A percentile compares a stretch with the other conserved stretches of the same genome.
These are phyloP conservation scores for Hypoxylon sp. DNA, from an alignment of 2,329 filamentous ascomycete species.

Conservation along the genomic window DNA sequence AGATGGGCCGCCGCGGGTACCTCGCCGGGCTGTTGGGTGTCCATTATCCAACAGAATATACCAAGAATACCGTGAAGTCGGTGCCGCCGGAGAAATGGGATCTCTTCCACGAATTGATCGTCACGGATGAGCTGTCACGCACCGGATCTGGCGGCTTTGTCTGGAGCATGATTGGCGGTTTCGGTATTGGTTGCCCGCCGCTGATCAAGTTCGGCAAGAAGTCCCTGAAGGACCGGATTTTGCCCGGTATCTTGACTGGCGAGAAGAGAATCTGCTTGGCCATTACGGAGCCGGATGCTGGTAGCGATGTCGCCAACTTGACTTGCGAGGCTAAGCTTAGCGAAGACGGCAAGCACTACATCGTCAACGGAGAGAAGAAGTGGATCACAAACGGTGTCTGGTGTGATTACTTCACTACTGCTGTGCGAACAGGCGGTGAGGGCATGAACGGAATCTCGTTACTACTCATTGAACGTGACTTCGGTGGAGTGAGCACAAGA, in stretches of 20 bases:
- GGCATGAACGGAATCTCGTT: constrained; percentile 96
- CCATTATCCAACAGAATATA: constrained; percentile 83
- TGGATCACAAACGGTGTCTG: constrained; percentile 99
- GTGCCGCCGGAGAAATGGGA: constrained; percentile 94
- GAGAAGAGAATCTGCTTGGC: constrained; percentile 98
- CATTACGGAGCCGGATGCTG: constrained; percentile 96
- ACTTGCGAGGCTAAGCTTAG: constrained; percentile 95
- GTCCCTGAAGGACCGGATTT: constrained; percentile 85
- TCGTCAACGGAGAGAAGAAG: constrained; percentile 99
- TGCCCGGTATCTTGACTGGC: constrained; percentile 88
- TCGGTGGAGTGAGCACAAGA: constrained; percentile 89
- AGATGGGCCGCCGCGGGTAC: constrained; percentile 94
- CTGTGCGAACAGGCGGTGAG: constrained; percentile 87
- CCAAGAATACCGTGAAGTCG: constrained; percentile 78
- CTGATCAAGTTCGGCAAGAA: constrained; percentile 93
- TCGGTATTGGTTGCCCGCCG: constrained; percentile 93
- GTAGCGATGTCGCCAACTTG: constrained; percentile 94
- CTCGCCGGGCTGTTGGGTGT: constrained; percentile 91
- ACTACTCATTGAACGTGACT: constrained; percentile 88
- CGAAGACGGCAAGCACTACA: constrained; percentile 98
- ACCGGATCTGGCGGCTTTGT: constrained; percentile 92
- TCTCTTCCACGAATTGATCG: constrained; percentile 95
- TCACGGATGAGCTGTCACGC: constrained; percentile 95
- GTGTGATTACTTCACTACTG: constrained; percentile 97
- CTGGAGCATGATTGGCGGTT: constrained; percentile 98